Conservation (phyloP, 352 stramenopile species). For the Phytophthora pseudosyringae region DNA sequence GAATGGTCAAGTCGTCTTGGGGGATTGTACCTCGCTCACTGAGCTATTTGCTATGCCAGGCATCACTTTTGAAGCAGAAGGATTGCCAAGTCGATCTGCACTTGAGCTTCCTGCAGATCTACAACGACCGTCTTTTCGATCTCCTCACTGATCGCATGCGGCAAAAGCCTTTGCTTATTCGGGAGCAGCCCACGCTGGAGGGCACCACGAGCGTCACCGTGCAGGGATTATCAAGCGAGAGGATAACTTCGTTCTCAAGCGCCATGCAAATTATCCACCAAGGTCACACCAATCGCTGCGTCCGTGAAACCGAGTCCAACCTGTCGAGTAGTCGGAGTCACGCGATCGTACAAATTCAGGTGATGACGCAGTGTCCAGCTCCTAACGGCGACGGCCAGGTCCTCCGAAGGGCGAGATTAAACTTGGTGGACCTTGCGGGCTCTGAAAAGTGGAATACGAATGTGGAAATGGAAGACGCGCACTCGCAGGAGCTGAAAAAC, state of each 20-base stretch:
- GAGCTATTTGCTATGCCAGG: constrained; percentile 63
- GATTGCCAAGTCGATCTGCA: constrained; percentile 53
- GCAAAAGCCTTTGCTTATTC: constrained; percentile 74
- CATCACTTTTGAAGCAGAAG: constrained; percentile 9
- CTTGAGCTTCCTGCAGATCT: constrained; percentile 93
- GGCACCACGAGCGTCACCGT: constrained; percentile 62
- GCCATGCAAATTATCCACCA: constrained; percentile 61
- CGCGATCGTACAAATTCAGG: constrained; percentile 90
- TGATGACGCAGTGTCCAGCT: constrained; percentile 48
- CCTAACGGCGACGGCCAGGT: constrained; percentile 45
- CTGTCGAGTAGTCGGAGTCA: constrained; percentile 90
- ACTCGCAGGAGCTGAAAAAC: constrained; percentile 84
- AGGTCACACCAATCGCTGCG: constrained; percentile 64
- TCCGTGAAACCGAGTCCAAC: constrained; percentile 90
- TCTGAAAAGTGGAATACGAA: constrained; percentile 89
- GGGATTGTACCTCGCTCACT: constrained; percentile 87
- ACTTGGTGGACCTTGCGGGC: constrained; percentile 81
- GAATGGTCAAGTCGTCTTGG: constrained; percentile 38
- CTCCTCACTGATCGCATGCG: constrained; percentile 77
- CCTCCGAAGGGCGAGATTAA: constrained; percentile 60
- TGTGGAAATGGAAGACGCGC: constrained; percentile 70
- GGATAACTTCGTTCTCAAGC: constrained; percentile 46
- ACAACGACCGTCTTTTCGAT: constrained; percentile 95
- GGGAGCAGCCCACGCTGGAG: constrained; percentile 63
- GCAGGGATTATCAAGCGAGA: constrained; percentile 64